Evolutionary conservation across 768 basidiomycete genomes (phyloP).

Genomic region (Holtermannia corniformis): DNA sequence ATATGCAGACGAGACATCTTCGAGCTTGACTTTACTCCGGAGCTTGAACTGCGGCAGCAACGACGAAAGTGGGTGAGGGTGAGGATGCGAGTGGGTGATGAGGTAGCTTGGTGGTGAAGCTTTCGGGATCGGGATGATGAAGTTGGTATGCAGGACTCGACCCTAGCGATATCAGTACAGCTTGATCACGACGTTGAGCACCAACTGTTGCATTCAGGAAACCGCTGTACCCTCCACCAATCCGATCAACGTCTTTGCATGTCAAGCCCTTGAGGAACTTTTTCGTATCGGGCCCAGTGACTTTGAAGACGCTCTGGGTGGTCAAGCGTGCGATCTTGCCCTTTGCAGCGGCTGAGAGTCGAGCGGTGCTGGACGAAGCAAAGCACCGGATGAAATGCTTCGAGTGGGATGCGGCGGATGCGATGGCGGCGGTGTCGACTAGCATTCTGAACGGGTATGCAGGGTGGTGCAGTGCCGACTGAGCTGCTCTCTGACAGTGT

Average conservation of each 20-base stretch:
- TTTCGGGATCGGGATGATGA: constrained; percentile 56
- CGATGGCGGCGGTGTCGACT: not conserved
- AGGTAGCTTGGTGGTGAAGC: constrained; percentile 49
- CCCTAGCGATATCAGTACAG: constrained; percentile 50
- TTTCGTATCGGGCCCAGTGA: constrained; percentile 69
- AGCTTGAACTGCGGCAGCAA: constrained; percentile 68
- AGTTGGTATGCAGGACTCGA: constrained; percentile 76
- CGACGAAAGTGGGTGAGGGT: constrained; percentile 14
- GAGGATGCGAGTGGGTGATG: constrained; percentile 42
- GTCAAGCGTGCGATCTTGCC: constrained; percentile 50
- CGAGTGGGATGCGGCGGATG: not conserved
- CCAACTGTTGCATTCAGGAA: constrained; percentile 71
- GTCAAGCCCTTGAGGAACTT: constrained; percentile 71
- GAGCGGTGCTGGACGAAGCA: not conserved
- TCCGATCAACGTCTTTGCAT: constrained; percentile 48
- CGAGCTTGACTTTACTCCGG: constrained; percentile 76
- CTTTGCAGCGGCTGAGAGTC: not conserved
- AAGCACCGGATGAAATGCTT: not conserved
- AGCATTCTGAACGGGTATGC: not conserved
- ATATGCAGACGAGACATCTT: constrained; percentile 66
- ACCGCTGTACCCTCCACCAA: constrained; percentile 56
- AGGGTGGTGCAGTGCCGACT: not conserved
- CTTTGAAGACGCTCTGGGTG: constrained; percentile 58
- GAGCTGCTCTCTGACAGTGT: no score
- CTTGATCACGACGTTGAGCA: no score